Conservation (phyloP, 306 rosid species). For the Prunus fruticosa region DNA sequence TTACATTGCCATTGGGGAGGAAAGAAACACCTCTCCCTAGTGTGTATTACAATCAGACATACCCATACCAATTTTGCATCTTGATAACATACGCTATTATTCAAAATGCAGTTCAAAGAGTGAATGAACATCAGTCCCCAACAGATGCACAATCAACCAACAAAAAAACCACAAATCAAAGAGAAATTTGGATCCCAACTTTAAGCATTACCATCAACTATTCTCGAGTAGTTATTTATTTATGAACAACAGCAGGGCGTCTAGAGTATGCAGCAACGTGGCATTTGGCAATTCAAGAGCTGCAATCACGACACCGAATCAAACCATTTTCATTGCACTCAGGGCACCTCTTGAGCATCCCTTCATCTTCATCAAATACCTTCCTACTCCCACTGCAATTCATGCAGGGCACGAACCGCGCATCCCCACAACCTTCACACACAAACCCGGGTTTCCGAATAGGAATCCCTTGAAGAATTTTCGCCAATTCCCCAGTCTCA, state of each 20-base stretch:
- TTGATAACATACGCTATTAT: conserved; percentile 36
- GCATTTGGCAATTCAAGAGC: conserved; percentile 39
- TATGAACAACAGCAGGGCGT: conserved; percentile 34
- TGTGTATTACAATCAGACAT: conserved; percentile 16
- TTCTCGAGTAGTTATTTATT: conserved; percentile 27
- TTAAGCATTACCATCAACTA: conserved; percentile 19
- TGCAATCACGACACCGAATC: conserved; percentile 65
- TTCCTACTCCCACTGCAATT: conserved; percentile 86
- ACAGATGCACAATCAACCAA: conserved; percentile 38
- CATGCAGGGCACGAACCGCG: conserved; percentile 68
- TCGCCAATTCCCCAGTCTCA: conserved; percentile 74
- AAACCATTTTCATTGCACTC: conserved; percentile 94
- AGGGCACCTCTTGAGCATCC: conserved; percentile 52
- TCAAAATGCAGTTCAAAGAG: conserved; percentile 44
- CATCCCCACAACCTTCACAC: conserved; percentile 79
- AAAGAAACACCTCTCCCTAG: conserved; percentile 32
- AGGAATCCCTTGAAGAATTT: conserved; percentile 69
- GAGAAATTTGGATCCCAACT: conserved; percentile 43
- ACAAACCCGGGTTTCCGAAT: conserved; percentile 55
- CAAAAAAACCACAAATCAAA: conserved; percentile 43
- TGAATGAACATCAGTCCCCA: conserved; percentile 38
- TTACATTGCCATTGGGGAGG: conserved; percentile 36
- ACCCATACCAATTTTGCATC: conserved; percentile 24
- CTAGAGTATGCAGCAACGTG: conserved; percentile 37
- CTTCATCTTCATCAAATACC: conserved; percentile 83